Evolutionary conservation across 345 rosid genomes (phyloP), one percentile per base, ranked within the genome.

Genomic region (Kernera saxatilis): DNA sequence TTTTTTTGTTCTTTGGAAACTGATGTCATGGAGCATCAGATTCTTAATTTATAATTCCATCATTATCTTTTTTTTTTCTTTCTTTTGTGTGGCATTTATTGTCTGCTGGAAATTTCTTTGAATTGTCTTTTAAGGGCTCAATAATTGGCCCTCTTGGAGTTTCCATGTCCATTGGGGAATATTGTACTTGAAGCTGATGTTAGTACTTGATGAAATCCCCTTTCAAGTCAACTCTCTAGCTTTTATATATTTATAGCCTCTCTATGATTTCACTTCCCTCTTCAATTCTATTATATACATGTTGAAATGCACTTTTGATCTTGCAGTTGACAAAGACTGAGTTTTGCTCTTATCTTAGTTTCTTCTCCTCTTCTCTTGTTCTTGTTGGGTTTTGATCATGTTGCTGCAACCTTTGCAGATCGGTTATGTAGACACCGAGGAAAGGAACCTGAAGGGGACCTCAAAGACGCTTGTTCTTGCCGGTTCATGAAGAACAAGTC

Each of bases 361-460:
- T 18, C 29, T 50, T 40, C 50, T 53, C 13, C 63, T 55, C 48
- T 39, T 64, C 19, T 37, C 51, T 44, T 41, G 9, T 50, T 75
- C 69, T 49, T 60, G 50, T 62, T 69, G 1, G 5, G 76, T 74
- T 26, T 67, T 78, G 84, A 86, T 78, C 80, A 92, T 87, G 89
- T 87, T 87, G 83, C 85, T 78, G 85, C 85, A 73, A 80, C 79
- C 70, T 71, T 80, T 89, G 81, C 86, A 77, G 82, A 83, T 78
- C 69, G 82, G 73, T 75, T 72, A 70, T 76, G 72, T 53, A 75
- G 87, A 85, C 74, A 68, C 83, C 76, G 70, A 84, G 81, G 48
- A 61, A 52, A 61, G 70, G 46, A 86, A 85, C 90, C 88, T 83
- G 82, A 77, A 82, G 81, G 48, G 46, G 66, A 55, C 87, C 86